Base-by-base conservation (phyloP, 306 rosid genomes). In the Nissolia schottii region DNA sequence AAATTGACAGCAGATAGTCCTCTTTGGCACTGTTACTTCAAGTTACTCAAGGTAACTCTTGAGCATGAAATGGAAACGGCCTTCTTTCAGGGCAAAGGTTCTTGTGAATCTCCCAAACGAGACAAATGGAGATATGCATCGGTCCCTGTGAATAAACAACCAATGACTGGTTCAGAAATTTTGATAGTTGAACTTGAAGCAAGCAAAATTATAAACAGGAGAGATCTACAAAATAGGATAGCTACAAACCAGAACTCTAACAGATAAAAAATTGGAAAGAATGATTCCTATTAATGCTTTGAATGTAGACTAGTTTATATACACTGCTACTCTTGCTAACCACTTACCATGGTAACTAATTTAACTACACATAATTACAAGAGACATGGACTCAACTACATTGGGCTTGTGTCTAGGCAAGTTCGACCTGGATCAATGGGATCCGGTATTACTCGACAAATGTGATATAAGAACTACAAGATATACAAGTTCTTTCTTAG, bases 91-190 rank as follows among this genome's bases (percentile, higher is more conserved):
- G 96, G 82, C 80, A 93, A 70, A 41, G 98, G 96, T 48, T 93
- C 96, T 74, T 93, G 91, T 19, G 96, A 93, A 85, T 90, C 96
- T 79, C 96, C 96, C 80, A 90, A 73, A 61, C 96, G 96, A 49
- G 98, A 93, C 67, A 93, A 67, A 74, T 90, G 98, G 51, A 93
- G 98, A 82, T 88, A 93, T 37, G 96, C 98, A 80, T 93, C 96
- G 4, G 96, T 93, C 25, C 96, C 98, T 92, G 85, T 24, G 28
- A 66, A 74, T n/a, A 54, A 64, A 57, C 14, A 61, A 67, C 54
- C 66, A 38, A 55, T 25, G 67, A 54, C 1, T 31, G 20, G 12
- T 62, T 74, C 19, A 70, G 49, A 64, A 76, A 60, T 37, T n/a
- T 32, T 22, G 4, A 40, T 54, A 24, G 41, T 8, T 55, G 23